phyloP scores from a whole-genome alignment of 768 basidiomycete genomes.

The Strobilomyces confusus region DNA sequence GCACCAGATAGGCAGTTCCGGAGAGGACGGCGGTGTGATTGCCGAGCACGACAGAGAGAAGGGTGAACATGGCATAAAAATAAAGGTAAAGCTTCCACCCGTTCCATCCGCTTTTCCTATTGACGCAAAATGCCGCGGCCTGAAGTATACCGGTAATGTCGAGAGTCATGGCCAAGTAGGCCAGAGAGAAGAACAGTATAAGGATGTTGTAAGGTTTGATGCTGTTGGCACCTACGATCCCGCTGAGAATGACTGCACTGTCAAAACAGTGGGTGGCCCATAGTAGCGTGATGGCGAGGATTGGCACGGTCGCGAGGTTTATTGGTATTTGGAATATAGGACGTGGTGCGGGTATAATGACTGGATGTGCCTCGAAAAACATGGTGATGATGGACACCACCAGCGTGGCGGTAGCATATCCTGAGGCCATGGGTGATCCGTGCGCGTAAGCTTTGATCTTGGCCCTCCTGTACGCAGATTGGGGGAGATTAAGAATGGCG shows the following conservation, averaged over 20 bases:
- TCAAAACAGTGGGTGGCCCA: conserved; percentile 54
- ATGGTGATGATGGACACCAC: conserved; percentile 52
- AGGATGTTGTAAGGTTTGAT: conserved; percentile 73
- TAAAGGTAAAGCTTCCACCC: neutral
- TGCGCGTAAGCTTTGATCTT: too few species aligned
- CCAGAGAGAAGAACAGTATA: neutral
- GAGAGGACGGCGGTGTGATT: conserved; percentile 60
- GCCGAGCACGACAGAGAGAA: neutral
- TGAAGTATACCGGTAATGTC: conserved; percentile 86
- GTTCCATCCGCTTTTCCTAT: neutral
- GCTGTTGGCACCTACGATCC: conserved; percentile 76
- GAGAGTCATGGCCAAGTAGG: conserved; percentile 58
- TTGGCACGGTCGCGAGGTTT: conserved; percentile 51
- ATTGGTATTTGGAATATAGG: conserved; percentile 36
- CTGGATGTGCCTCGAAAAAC: conserved; percentile 27
- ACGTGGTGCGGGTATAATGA: conserved; percentile 37
- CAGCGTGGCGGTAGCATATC: conserved; percentile 43
- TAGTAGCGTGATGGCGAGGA: conserved; percentile 47
- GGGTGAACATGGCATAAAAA: conserved; percentile 69
- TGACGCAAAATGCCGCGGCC: conserved; percentile 76
- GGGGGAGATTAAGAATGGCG: too few species aligned
- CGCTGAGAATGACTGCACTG: conserved; percentile 52
- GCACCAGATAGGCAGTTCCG: conserved; percentile 85
- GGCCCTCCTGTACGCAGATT: too few species aligned
- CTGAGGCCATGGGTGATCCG: too few species aligned